Base-by-base conservation (phyloP, 2,329 filamentous ascomycete species). In the Sphaerulina musiva region DNA sequence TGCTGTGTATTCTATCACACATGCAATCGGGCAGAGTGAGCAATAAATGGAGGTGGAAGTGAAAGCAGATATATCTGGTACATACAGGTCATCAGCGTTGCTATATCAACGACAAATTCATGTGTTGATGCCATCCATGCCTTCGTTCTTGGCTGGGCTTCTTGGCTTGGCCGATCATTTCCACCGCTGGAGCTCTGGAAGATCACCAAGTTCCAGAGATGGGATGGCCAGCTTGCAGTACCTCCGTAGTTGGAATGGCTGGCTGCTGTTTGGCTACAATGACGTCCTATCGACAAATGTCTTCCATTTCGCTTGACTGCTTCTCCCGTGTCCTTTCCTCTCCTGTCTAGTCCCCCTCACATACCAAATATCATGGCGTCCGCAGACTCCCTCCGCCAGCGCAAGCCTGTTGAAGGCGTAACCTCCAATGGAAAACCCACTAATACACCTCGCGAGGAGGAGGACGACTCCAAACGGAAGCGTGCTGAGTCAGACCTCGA, bases 351-450 rank as follows among this genome's bases (percentile, higher is more conserved):
- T 2, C 14, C 10, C 48, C 14, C 26, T 6, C 31, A 38, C 8
- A 12, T n/a, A 23, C 26, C 46, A 26, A 6, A 17, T 39, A 60
- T 60, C 39, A 60, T 60, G 59, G 44, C 59, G 31, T 42, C 48
- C 48, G 48, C 48, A 20, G 48, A 51, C 31, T 51, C 58, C 42
- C 52, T 61, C 31, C 57, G 57, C 42, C 47, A 55, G 36, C 59
- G 59, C 50, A 58, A 58, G 31, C 47, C 54, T 38, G 32, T 50
- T 49, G 53, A 43, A 44, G 44, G 50, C 50, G 38, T 38, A 38
- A 10, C 31, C 44, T 34, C 55, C 29, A 54, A 53, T 48, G 45
- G 44, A 41, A 41, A 46, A 14, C 48, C 48, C 41, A 42, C 48
- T 31, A 40, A 45, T 26, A 51, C 48, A 14, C 41, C 48, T 20